Conservation (phyloP, 2,329 filamentous ascomycete species). For the Neofusicoccum kwambonambiense region DNA sequence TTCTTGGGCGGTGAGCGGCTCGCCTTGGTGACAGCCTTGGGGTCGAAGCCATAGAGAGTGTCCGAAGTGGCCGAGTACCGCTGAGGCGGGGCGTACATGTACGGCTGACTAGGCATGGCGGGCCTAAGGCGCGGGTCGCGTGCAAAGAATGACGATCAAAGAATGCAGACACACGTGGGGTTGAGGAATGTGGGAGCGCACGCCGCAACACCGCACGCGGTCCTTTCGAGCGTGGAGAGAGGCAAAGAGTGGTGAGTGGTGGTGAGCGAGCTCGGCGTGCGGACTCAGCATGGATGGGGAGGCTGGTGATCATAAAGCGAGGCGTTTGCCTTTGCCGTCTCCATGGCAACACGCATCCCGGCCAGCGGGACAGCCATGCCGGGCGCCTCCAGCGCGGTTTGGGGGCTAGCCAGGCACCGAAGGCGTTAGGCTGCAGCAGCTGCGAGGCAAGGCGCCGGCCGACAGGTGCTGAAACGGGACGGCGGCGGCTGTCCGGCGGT, state of each 20-base stretch:
- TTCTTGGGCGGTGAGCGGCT: conserved; percentile 62
- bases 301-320: conserved; percentile 8
- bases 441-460: too few relatives aligned
- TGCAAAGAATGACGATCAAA: conserved; percentile 29
- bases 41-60: conserved; percentile 68
- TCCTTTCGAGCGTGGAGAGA: background rate
- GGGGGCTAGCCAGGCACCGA: background rate
- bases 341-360: conserved; percentile 7
- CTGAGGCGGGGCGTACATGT: conserved; percentile 63
- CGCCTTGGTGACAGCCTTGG: conserved; percentile 78
- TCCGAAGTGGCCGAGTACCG: conserved; percentile 53
- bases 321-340: background rate
- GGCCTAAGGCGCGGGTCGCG: background rate
- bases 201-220: background rate
- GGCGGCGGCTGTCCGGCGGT: background rate
- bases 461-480: background rate
- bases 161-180: background rate
- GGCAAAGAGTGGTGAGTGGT: background rate
- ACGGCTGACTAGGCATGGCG: conserved; percentile 60
- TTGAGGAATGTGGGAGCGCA: background rate
- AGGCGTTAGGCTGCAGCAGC: background rate
- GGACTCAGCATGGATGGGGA: background rate
- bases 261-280: background rate
- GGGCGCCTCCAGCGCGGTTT: background rate
- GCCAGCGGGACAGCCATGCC: conserved; percentile 4